A percentile compares a stretch with the other conserved stretches of the same genome.
Conservation (phyloP, 1,284 basidiomycete genomes). For the Austroboletus novae-zelandiae region DNA sequence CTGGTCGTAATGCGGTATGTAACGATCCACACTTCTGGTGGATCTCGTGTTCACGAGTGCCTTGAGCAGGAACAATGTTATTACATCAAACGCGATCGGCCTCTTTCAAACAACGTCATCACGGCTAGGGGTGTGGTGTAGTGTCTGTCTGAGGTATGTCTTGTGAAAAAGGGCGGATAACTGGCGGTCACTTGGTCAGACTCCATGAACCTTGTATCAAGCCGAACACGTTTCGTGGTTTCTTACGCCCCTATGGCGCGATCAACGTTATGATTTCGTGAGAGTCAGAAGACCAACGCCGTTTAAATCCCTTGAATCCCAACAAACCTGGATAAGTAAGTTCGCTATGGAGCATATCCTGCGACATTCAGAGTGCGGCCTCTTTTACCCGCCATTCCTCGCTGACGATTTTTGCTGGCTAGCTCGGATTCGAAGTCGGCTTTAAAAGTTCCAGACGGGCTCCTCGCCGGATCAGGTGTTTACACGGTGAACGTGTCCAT, state of each 20-base stretch:
- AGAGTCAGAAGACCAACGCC: not conserved
- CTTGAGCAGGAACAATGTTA: not conserved
- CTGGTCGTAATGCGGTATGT: not conserved
- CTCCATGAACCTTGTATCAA: not conserved
- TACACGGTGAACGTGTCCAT: conserved; percentile 4
- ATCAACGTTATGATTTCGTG: too few relatives aligned
- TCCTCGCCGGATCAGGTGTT: conserved; percentile 5
- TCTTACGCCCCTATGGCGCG: not conserved
- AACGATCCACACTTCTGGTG: not conserved
- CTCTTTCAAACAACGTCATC: not conserved
- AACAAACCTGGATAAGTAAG: not conserved
- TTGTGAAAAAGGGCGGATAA: too few relatives aligned
- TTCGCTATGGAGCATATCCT: conserved; percentile 5
- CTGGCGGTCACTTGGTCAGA: not conserved
- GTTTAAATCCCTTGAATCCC: not conserved
- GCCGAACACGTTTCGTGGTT: conserved; percentile 2
- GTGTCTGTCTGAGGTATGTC: too few relatives aligned
- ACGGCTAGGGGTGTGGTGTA: too few relatives aligned
- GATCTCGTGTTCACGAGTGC: conserved; percentile 4
- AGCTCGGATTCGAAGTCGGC: conserved; percentile 2
- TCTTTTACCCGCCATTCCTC: not conserved
- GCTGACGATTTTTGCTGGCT: conserved; percentile 1
- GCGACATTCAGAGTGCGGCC: conserved; percentile 3
- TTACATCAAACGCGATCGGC: not conserved
- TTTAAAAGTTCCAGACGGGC: conserved; percentile 1